A percentile compares a stretch with the other conserved stretches of the same genome.
Conservation (phyloP, 2,329 filamentous ascomycete genomes). For the Penicillium sp. region DNA sequence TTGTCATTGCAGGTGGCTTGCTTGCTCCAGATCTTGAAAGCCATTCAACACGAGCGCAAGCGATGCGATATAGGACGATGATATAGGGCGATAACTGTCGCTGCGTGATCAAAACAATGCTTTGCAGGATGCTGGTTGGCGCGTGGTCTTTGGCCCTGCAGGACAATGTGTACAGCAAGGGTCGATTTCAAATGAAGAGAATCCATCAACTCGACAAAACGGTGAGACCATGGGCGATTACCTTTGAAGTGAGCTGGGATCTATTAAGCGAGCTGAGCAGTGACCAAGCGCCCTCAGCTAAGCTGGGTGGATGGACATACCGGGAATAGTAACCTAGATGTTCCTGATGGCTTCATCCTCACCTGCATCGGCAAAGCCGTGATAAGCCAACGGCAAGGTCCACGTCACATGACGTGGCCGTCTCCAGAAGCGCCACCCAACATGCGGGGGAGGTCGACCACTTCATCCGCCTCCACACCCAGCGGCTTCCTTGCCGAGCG, state of each 20-base stretch:
- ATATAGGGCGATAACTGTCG: conserved; percentile 7
- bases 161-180: background rate
- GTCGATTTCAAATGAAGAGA: background rate
- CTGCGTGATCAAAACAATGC: background rate
- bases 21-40: background rate
- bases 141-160: background rate
- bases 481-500: background rate
- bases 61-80: conserved; percentile 8
- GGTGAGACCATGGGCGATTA: background rate
- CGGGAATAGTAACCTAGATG: background rate
- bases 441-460: background rate
- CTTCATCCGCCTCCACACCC: background rate
- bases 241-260: too few relatives aligned
- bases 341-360: background rate
- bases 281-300: background rate
- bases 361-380: background rate
- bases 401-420: conserved; percentile 4
- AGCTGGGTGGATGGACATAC: background rate
- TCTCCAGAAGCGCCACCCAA: conserved; percentile 3
- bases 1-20: background rate
- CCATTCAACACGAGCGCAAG: background rate
- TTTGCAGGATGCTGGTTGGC: background rate
- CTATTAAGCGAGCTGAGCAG: too few relatives aligned
- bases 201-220: background rate
- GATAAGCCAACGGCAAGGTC: background rate